A percentile compares a stretch with the other conserved stretches of the same genome.
phyloP scores from a whole-genome alignment of 176 grass and related monocot species.

The Carex littledalei region DNA sequence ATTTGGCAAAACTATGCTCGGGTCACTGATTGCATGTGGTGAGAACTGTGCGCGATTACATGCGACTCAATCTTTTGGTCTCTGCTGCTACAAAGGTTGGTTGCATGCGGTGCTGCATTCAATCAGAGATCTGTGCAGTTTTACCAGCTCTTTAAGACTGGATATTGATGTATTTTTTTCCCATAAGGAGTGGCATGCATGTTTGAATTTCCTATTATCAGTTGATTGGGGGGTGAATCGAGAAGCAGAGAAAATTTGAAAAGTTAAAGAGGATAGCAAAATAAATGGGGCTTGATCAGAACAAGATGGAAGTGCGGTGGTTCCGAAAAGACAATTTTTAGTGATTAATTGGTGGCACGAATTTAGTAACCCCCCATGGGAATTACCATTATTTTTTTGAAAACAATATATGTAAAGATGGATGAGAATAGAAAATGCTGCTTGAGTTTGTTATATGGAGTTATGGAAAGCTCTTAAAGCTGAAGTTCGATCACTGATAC shows the following conservation, averaged over 20 bases:
- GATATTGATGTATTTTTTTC: neutral
- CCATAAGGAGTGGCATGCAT: neutral
- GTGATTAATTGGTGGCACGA: neutral
- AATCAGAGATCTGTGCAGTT: neutral
- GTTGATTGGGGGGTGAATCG: neutral
- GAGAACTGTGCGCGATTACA: neutral
- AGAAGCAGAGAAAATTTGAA: neutral
- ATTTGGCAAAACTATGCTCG: neutral
- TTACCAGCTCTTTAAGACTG: neutral
- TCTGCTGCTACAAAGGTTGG: neutral
- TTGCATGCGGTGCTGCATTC: neutral
- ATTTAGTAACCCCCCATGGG: neutral
- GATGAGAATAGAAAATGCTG: neutral
- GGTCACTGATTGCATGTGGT: neutral
- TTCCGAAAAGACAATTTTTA: neutral
- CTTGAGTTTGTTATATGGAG: neutral
- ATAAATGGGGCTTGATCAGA: neutral
- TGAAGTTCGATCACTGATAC: neutral
- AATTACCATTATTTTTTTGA: neutral
- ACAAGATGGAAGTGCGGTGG: neutral
- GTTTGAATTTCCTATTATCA: neutral
- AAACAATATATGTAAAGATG: neutral
- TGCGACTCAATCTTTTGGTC: neutral
- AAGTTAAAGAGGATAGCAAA: neutral
- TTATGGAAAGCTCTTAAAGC: neutral